Evolutionary conservation across 768 basidiomycete genomes (phyloP).

Genomic region (Rhizopogon salebrosus): DNA sequence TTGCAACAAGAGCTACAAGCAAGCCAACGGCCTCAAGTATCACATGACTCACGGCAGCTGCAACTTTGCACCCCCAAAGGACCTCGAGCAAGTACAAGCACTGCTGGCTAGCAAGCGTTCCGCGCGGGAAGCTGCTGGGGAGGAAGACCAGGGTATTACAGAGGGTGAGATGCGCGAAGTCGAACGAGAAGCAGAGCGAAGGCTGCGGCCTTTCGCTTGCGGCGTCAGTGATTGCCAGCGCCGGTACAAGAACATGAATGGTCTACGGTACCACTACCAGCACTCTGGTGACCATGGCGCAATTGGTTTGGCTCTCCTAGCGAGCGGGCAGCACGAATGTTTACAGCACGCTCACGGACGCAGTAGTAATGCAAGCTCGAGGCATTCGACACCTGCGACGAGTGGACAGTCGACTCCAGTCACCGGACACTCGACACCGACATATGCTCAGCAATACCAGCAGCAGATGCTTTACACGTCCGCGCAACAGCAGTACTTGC

Average conservation of each 20-base stretch:
- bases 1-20: constrained; percentile 95
- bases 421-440: constrained; percentile 23
- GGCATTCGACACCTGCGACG: constrained; percentile 26
- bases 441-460: constrained; percentile 29
- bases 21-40: constrained; percentile 92
- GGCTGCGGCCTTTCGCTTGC: constrained; percentile 83
- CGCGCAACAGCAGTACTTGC: constrained; percentile 33
- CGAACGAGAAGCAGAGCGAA: constrained; percentile 79
- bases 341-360: constrained; percentile 31
- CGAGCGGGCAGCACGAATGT: constrained; percentile 64
- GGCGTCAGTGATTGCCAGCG: constrained; percentile 82
- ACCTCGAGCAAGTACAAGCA: constrained; percentile 71
- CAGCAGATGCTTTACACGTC: constrained; percentile 34
- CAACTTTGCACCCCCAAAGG: constrained; percentile 88
- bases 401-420: constrained; percentile 29
- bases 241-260: constrained; percentile 99
- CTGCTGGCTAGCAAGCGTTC: constrained; percentile 49
- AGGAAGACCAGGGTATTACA: constrained; percentile 39
- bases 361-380: constrained; percentile 23
- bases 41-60: constrained; percentile 92
- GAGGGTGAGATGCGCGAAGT: constrained; percentile 67
- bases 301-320: constrained; percentile 78
- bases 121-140: constrained; percentile 35
- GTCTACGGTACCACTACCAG: constrained; percentile 92
- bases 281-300: constrained; percentile 95